phyloP scores from a whole-genome alignment of 2,329 filamentous ascomycete genomes.

The Aspergillus sp. region DNA sequence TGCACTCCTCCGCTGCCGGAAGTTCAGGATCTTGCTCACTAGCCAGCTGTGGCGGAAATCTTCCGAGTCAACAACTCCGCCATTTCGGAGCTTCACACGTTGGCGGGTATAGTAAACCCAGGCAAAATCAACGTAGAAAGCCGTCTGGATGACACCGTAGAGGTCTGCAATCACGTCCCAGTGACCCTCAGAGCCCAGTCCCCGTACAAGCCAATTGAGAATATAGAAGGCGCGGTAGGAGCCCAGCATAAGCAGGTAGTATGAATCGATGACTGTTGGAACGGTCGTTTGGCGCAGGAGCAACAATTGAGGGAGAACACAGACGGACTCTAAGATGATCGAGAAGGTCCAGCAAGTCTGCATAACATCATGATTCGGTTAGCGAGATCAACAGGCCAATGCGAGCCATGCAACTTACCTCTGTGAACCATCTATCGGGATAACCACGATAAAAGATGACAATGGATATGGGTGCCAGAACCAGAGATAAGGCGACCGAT shows the following conservation, averaged over 20 bases:
- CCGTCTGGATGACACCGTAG: conserved; percentile 86
- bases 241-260: conserved; percentile 84
- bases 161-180: conserved; percentile 75
- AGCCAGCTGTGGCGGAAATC: conserved; percentile 86
- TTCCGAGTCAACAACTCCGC: conserved; percentile 85
- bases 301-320: conserved; percentile 85
- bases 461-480: conserved; percentile 72
- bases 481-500: conserved; percentile 65
- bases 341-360: conserved; percentile 86
- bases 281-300: conserved; percentile 93
- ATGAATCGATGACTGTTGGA: conserved; percentile 95
- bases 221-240: conserved; percentile 88
- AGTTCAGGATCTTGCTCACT: conserved; percentile 73
- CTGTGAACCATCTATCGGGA: conserved; percentile 37
- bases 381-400: background rate
- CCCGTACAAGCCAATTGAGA: conserved; percentile 81
- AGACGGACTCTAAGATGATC: conserved; percentile 86
- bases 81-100: conserved; percentile 86
- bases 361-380: background rate
- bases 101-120: conserved; percentile 96
- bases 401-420: conserved; percentile 34
- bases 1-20: conserved; percentile 32
- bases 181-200: conserved; percentile 59
- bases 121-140: conserved; percentile 88
- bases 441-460: conserved; percentile 65